Percentiles rank a stretch among this genome's conserved stretches.
phyloP scores from a whole-genome alignment of 306 rosid species.

The Nissolia schottii region DNA sequence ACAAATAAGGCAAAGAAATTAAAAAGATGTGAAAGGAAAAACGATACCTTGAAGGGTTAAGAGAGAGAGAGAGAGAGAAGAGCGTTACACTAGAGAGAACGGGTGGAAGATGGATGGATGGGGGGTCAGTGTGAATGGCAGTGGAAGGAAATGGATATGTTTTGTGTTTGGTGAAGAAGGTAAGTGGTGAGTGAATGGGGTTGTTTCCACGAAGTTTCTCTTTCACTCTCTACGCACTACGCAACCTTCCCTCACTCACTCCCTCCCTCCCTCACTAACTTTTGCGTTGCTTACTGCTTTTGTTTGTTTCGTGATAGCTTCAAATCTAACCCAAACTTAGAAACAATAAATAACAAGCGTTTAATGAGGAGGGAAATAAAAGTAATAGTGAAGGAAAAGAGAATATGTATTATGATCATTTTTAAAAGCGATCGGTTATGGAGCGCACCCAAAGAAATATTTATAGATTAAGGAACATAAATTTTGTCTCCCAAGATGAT shows the following conservation, averaged over 20 bases:
- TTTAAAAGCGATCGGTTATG: too few relatives aligned
- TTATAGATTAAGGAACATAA: too few relatives aligned
- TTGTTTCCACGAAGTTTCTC: conserved; percentile 40
- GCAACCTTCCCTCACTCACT: background rate
- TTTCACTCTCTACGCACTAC: background rate
- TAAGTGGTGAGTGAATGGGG: conserved; percentile 27
- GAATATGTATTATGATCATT: too few relatives aligned
- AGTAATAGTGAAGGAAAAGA: too few relatives aligned
- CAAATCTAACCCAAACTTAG: background rate
- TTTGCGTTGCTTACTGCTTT: background rate
- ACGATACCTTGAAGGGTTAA: conserved; percentile 7
- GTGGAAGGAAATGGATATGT: conserved; percentile 8
- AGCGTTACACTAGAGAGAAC: background rate
- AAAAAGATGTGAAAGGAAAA: background rate
- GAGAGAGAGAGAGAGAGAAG: background rate
- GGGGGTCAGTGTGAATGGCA: background rate
- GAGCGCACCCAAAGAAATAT: too few relatives aligned
- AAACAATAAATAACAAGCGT: background rate
- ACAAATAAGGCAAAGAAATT: background rate
- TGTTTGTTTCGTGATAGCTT: background rate
- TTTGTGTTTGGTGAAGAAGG: background rate
- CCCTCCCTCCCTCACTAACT: background rate
- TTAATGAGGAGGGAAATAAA: too few relatives aligned
- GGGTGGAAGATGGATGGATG: background rate
- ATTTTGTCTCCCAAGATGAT: too few relatives aligned